phyloP scores from a whole-genome alignment of 1,139 yeast species.

The Yamadazyma blattariae region DNA sequence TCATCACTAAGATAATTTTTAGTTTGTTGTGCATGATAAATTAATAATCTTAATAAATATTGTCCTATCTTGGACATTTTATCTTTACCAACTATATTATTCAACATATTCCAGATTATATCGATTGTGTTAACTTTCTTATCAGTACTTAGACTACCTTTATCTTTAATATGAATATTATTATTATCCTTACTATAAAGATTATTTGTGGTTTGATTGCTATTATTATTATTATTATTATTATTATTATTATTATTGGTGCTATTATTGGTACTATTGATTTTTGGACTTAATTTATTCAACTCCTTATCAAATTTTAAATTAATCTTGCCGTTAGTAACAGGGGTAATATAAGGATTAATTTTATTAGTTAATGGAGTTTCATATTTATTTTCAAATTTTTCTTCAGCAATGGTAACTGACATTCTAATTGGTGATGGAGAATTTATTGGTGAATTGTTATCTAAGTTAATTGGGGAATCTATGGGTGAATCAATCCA shows the following conservation, averaged over 20 bases:
- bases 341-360: constrained; percentile 23
- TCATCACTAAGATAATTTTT: constrained; percentile 37
- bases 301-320: too few species aligned
- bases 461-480: too few species aligned
- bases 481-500: constrained; percentile 27
- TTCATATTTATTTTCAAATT: constrained; percentile 16
- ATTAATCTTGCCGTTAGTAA: constrained; percentile 15
- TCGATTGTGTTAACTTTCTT: constrained; percentile 25
- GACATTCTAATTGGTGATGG: constrained; percentile 17
- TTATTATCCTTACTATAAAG: background rate
- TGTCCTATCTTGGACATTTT: constrained; percentile 64
- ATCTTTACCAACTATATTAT: constrained; percentile 64
- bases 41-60: constrained; percentile 52
- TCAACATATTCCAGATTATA: constrained; percentile 50
- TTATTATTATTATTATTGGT: background rate
- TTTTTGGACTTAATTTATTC: constrained; percentile 10
- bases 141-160: too few species aligned
- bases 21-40: constrained; percentile 45
- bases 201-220: background rate
- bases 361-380: constrained; percentile 21
- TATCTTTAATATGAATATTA: background rate
- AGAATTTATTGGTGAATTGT: constrained; percentile 17
- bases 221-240: background rate
- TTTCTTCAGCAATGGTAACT: constrained; percentile 13
- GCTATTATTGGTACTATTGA: background rate